Conservation (phyloP, 306 rosid genomes). For the Vachellia collinsii region DNA sequence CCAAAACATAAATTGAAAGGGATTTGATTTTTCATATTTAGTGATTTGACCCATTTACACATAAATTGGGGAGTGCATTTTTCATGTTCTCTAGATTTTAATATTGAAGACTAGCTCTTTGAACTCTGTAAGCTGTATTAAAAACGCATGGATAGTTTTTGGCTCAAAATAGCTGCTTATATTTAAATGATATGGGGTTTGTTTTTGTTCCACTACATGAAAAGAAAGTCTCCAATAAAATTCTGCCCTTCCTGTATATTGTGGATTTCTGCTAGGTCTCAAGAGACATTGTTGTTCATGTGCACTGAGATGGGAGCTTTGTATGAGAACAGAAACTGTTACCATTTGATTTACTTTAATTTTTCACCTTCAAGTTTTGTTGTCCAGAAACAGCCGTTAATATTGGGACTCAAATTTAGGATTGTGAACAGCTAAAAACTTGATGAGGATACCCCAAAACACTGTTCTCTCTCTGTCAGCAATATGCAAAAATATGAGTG, state of each 20-base stretch:
- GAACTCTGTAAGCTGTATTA: background rate
- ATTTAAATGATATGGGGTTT: too few relatives aligned
- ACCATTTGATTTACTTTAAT: too few relatives aligned
- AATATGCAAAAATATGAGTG: too few relatives aligned
- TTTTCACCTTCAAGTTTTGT: too few relatives aligned
- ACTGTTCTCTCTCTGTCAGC: too few relatives aligned
- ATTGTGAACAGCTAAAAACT: too few relatives aligned
- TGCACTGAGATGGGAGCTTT: too few relatives aligned
- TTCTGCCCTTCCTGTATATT: background rate
- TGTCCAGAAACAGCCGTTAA: too few relatives aligned
- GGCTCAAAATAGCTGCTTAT: background rate
- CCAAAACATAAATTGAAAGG: background rate
- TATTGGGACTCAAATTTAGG: too few relatives aligned
- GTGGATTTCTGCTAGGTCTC: background rate
- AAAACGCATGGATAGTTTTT: background rate
- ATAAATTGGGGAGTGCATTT: background rate
- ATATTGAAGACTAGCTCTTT: background rate
- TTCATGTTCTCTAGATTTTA: background rate
- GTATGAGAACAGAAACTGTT: too few relatives aligned
- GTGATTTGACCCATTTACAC: background rate
- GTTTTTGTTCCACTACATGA: background rate
- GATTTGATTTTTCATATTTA: background rate
- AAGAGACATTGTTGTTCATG: background rate
- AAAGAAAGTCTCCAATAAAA: background rate
- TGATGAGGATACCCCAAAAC: too few relatives aligned